Evolutionary conservation across 164 flowering plant genomes (phyloP).

Genomic region (Platanus orientalis): DNA sequence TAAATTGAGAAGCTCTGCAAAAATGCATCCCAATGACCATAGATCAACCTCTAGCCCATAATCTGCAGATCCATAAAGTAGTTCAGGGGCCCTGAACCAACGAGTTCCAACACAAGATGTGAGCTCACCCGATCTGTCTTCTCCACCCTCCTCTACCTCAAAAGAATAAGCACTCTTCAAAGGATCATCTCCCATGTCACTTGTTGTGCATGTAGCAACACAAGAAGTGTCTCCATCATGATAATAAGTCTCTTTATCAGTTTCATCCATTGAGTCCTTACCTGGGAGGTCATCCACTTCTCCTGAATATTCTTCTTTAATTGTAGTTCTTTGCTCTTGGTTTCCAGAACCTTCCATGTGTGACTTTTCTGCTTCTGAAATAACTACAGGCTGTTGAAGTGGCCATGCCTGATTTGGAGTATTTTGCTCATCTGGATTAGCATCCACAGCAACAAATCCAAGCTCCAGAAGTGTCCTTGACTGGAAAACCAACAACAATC

Average conservation of each 20-base stretch:
- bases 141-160: conserved; percentile 40
- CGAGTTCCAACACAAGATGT: conserved; percentile 96
- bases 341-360: conserved; percentile 14
- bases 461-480: conserved; percentile 72
- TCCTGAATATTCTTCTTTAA: conserved; percentile 32
- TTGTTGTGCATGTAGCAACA: conserved; percentile 67
- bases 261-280: conserved; percentile 31
- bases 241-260: conserved; percentile 40
- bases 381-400: conserved; percentile 23
- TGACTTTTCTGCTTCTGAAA: conserved; percentile 18
- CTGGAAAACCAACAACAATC: conserved; percentile 32
- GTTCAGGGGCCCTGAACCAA: conserved; percentile 92
- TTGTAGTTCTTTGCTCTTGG: conserved; percentile 29
- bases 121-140: conserved; percentile 40
- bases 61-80: conserved; percentile 72
- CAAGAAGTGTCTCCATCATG: conserved; percentile 67
- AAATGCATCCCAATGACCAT: conserved; percentile 93
- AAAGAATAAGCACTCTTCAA: conserved; percentile 41
- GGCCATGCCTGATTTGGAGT: conserved; percentile 10
- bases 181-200: conserved; percentile 64
- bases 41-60: conserved; percentile 83
- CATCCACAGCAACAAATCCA: conserved; percentile 24
- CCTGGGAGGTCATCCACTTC: conserved; percentile 33
- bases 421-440: conserved; percentile 23
- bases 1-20: conserved; percentile 75